Conservation (phyloP, 2,329 filamentous ascomycete species). For the Trichothecium roseum region DNA sequence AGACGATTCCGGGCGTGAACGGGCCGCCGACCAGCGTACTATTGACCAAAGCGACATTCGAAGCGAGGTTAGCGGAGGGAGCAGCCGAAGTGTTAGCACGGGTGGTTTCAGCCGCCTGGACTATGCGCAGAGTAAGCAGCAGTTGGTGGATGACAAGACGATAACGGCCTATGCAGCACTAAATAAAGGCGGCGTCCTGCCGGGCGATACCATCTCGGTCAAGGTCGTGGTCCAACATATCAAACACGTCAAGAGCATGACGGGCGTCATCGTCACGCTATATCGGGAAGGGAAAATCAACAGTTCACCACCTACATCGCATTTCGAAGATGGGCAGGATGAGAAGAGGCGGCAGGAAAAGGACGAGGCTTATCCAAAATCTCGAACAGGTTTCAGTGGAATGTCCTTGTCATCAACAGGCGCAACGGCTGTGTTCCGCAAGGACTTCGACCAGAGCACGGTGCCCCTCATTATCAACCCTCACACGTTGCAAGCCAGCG, state of each 20-base stretch:
- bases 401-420: constrained; percentile 78
- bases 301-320: constrained; percentile 46
- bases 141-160: constrained; percentile 54
- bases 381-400: constrained; percentile 75
- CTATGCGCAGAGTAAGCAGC: constrained; percentile 28
- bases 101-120: constrained; percentile 41
- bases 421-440: constrained; percentile 87
- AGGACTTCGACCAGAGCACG: constrained; percentile 83
- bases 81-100: constrained; percentile 55
- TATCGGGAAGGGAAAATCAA: constrained; percentile 89
- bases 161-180: constrained; percentile 83
- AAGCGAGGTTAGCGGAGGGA: constrained; percentile 64
- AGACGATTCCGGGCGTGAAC: constrained; percentile 21
- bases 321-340: constrained; percentile 47
- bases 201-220: constrained; percentile 74
- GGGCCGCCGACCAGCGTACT: constrained; percentile 24
- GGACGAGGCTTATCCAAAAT: constrained; percentile 80
- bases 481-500: constrained; percentile 61
- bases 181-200: constrained; percentile 70
- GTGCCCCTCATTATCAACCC: constrained; percentile 85
- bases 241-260: constrained; percentile 80
- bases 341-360: constrained; percentile 59
- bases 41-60: constrained; percentile 43
- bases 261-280: constrained; percentile 85
- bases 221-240: constrained; percentile 78